Percentiles rank a stretch among this genome's conserved stretches.
Conservation (phyloP, 495 filamentous ascomycete genomes). For the Neurospora sp. region DNA sequence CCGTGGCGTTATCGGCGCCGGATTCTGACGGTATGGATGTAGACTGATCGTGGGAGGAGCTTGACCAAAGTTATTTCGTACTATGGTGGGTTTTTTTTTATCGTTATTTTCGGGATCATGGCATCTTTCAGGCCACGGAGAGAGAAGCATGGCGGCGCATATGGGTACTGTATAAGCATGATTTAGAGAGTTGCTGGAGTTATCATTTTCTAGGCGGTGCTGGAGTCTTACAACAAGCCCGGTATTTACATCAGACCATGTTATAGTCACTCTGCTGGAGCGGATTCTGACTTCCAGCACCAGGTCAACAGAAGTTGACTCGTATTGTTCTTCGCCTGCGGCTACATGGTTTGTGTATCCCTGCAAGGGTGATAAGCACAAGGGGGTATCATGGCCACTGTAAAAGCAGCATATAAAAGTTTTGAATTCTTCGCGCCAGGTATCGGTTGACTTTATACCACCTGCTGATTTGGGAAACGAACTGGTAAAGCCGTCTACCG, state of each 20-base stretch:
- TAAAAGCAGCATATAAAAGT: neutral
- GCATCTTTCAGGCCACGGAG: neutral
- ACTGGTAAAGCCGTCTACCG: neutral
- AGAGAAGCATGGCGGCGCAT: neutral
- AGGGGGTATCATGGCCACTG: neutral
- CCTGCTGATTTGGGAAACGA: neutral
- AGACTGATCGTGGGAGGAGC: conserved; percentile 9
- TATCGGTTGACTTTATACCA: neutral
- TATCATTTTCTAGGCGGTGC: neutral
- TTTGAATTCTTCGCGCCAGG: neutral
- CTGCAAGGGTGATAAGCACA: neutral
- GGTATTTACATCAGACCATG: neutral
- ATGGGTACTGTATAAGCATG: neutral
- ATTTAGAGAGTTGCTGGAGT: neutral
- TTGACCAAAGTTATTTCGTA: neutral
- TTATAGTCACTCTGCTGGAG: neutral
- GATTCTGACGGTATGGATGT: conserved; percentile 17
- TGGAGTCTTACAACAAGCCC: neutral
- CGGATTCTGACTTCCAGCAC: neutral
- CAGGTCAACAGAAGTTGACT: neutral
- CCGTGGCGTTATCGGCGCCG: conserved; percentile 17
- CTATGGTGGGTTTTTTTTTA: neutral
- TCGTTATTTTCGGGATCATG: neutral
- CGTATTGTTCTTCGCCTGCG: neutral
- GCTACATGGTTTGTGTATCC: neutral